Base-by-base conservation (phyloP, 2,329 filamentous ascomycete species). In the Monosporascus ibericus region DNA sequence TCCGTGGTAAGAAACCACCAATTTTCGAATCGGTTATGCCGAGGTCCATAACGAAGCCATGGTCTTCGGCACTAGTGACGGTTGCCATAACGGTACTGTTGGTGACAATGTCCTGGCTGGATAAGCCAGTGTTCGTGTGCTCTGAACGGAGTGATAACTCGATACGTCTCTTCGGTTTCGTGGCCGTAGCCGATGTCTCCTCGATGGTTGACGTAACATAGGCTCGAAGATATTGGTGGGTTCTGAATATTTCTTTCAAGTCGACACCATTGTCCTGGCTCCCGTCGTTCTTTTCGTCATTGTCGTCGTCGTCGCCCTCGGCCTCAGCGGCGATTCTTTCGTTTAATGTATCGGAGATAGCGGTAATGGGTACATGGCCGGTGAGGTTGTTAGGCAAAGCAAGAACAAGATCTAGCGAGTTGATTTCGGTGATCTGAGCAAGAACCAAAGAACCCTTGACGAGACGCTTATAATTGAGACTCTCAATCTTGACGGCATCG, bases 1-100 rank as follows among this genome's bases (percentile, higher is more conserved):
- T 90, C 55, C 87, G 88, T 5, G 90, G 82, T 65, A 99, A 78
- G 72, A 99, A 99, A 3, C 89, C 94, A 57, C 85, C 86, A 49
- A 92, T 68, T 38, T 82, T 79, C 34, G 78, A 73, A 50, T 84
- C 82, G 37, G 84, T 77, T 6, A 97, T 75, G 18, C 90, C 90
- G 38, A 97, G 72, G 61, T 96, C 90, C 90, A 99, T 96, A 52
- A 97, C 82, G 53, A 94, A 80, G 56, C 94, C 94, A 65, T 96
- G 92, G 63, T 99, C 95, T 70, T 99, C 92, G n/a, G 95, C 87
- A 69, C 92, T 99, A 48, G 81, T 72, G 25, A 99, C 86, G 0
- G 91, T 87, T 2, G 91, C 92, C 79, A 97, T 95, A 20, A 97
- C 75, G 46, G 88, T 91, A 58, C 77, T 79, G 64, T 95, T 87